These are phyloP conservation scores for Fusarium sp. DNA, from an alignment of 2,329 filamentous ascomycete species.

Conservation along the genomic window DNA sequence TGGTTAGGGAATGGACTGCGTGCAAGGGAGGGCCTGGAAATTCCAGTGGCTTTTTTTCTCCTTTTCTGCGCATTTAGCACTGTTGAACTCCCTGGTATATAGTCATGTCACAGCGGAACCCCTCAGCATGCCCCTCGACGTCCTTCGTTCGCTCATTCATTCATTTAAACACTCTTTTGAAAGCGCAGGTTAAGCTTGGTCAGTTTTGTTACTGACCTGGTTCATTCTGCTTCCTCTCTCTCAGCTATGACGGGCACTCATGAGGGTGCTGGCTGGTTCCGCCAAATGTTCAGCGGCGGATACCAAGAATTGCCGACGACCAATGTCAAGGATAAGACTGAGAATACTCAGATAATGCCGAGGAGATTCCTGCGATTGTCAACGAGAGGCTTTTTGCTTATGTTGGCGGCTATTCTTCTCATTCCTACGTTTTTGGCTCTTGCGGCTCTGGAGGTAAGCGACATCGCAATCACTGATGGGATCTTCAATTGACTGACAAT, in stretches of 20 bases:
- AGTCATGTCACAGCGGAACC: background rate
- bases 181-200: background rate
- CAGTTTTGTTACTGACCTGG: background rate
- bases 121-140: background rate
- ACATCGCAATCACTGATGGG: too few species aligned
- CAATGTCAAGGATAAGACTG: constrained; percentile 17
- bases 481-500: background rate
- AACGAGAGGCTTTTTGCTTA: background rate
- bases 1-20: background rate
- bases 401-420: constrained; percentile 9
- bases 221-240: constrained; percentile 11
- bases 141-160: constrained; percentile 5
- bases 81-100: constrained; percentile 7
- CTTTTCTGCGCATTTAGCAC: constrained; percentile 6
- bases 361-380: constrained; percentile 15
- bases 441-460: constrained; percentile 19
- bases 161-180: constrained; percentile 6
- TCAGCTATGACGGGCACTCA: background rate
- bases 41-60: constrained; percentile 21
- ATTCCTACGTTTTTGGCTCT: constrained; percentile 17
- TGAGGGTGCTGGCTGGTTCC: constrained; percentile 12
- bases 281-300: constrained; percentile 20
- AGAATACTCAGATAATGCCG: constrained; percentile 6
- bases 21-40: constrained; percentile 15
- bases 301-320: constrained; percentile 25